Evolutionary conservation across 305 asterid species (phyloP).

Genomic region (Lippia alba): DNA sequence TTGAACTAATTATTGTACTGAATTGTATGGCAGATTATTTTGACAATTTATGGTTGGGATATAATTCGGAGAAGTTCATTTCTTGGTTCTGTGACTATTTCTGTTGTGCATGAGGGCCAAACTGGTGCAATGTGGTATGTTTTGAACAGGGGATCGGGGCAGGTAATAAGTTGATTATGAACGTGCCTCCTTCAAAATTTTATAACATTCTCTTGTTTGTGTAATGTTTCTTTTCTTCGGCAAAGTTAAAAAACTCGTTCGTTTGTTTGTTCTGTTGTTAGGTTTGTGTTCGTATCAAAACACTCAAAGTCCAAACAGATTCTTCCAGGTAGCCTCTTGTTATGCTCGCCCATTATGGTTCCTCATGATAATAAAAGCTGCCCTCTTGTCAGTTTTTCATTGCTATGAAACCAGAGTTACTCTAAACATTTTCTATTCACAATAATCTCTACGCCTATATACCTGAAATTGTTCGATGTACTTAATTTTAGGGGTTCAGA

Average conservation of each 20-base stretch:
- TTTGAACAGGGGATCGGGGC: conserved; percentile 84
- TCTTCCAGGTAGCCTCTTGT: conserved; percentile 61
- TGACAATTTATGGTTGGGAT: conserved; percentile 92
- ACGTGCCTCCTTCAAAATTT: conserved; percentile 25
- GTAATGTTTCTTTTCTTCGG: conserved; percentile 3
- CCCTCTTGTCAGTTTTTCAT: background rate
- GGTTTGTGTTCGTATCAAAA: conserved; percentile 89
- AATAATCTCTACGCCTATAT: conserved; percentile 15
- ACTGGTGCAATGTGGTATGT: conserved; percentile 81
- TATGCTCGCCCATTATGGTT: conserved; percentile 22
- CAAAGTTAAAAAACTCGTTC: conserved; percentile 26
- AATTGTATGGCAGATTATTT: conserved; percentile 69
- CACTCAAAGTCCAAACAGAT: conserved; percentile 54
- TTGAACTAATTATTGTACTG: conserved; percentile 40
- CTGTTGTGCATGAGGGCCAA: conserved; percentile 79
- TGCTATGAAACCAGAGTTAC: background rate
- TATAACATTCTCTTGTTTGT: background rate
- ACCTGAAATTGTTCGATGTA: conserved; percentile 27
- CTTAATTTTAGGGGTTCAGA: conserved; percentile 62
- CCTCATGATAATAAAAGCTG: background rate
- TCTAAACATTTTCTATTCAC: conserved; percentile 14
- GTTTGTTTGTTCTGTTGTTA: conserved; percentile 43
- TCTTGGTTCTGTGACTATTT: conserved; percentile 81
- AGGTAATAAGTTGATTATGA: conserved; percentile 52
- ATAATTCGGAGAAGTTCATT: conserved; percentile 84